These are phyloP conservation scores for Oleoguttula mirabilis DNA, from an alignment of 495 filamentous ascomycete species.

Conservation along the genomic window DNA sequence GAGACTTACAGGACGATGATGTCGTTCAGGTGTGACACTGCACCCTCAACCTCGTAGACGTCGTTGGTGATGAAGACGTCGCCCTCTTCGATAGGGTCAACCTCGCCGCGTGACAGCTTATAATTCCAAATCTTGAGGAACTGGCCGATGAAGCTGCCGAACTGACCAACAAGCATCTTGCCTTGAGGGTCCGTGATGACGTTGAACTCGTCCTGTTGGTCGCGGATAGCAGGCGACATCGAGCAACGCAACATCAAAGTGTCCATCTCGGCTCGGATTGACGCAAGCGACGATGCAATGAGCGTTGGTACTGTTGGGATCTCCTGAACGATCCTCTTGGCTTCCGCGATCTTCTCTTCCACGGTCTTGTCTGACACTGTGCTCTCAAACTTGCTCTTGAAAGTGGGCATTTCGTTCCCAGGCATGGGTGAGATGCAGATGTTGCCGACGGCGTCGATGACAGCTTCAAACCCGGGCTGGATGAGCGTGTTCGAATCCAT, in stretches of 20 bases:
- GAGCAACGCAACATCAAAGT: conserved; percentile 40
- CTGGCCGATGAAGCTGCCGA: conserved; percentile 40
- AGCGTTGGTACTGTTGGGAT: conserved; percentile 24
- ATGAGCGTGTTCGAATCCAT: conserved; percentile 43
- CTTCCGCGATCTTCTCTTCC: conserved; percentile 23
- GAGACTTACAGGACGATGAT: conserved; percentile 37
- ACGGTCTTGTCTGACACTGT: conserved; percentile 16
- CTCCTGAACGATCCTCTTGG: conserved; percentile 29
- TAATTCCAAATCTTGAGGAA: conserved; percentile 35
- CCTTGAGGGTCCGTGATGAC: conserved; percentile 38
- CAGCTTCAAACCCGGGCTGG: conserved; percentile 35
- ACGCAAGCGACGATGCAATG: conserved; percentile 35
- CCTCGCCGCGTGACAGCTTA: conserved; percentile 10
- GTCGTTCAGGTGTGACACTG: conserved; percentile 40
- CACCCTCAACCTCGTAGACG: conserved; percentile 38
- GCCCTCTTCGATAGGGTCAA: conserved; percentile 35
- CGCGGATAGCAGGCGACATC: conserved; percentile 41
- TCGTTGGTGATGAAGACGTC: conserved; percentile 43
- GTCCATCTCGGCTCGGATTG: conserved; percentile 41
- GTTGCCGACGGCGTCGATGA: conserved; percentile 36
- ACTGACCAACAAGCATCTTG: conserved; percentile 42
- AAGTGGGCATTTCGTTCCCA: conserved; percentile 14
- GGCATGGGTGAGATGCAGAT: conserved; percentile 34
- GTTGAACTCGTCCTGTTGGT: conserved; percentile 44
- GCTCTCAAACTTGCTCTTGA: conserved; percentile 3